Evolutionary conservation across 345 rosid species (phyloP).

Genomic region (Camelina laxa): DNA sequence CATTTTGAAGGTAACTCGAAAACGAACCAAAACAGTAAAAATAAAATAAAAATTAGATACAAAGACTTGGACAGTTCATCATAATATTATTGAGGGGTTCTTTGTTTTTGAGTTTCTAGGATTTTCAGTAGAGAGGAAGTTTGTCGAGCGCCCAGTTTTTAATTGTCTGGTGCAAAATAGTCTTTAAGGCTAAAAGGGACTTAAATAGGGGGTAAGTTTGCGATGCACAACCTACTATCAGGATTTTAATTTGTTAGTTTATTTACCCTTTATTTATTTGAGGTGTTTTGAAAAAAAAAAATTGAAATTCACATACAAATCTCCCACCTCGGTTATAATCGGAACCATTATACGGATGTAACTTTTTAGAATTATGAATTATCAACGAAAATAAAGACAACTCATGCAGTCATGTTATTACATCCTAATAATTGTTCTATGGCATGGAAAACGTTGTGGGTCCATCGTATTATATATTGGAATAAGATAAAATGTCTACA

Average conservation of each 20-base stretch:
- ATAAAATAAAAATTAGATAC: not conserved
- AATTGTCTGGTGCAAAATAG: not conserved
- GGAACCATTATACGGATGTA: not conserved
- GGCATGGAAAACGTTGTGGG: not conserved
- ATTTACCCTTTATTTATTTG: too few relatives aligned
- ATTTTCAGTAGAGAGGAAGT: not conserved
- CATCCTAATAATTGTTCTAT: not conserved
- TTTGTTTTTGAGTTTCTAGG: not conserved
- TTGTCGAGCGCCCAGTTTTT: not conserved
- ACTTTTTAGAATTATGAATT: not conserved
- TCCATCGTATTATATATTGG: not conserved
- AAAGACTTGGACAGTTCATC: not conserved
- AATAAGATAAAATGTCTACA: not conserved
- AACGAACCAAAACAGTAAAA: not conserved
- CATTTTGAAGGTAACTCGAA: not conserved
- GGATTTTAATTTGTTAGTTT: too few relatives aligned
- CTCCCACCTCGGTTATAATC: too few relatives aligned
- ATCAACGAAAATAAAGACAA: not conserved
- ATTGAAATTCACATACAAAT: too few relatives aligned
- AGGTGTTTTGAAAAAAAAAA: too few relatives aligned
- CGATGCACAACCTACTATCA: too few relatives aligned
- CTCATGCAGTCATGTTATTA: too few relatives aligned
- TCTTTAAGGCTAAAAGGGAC: not conserved
- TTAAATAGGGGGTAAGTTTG: not conserved
- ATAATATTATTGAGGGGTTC: not conserved